Evolutionary conservation across 768 basidiomycete species (phyloP).

Genomic region (Boletus fagicola): DNA sequence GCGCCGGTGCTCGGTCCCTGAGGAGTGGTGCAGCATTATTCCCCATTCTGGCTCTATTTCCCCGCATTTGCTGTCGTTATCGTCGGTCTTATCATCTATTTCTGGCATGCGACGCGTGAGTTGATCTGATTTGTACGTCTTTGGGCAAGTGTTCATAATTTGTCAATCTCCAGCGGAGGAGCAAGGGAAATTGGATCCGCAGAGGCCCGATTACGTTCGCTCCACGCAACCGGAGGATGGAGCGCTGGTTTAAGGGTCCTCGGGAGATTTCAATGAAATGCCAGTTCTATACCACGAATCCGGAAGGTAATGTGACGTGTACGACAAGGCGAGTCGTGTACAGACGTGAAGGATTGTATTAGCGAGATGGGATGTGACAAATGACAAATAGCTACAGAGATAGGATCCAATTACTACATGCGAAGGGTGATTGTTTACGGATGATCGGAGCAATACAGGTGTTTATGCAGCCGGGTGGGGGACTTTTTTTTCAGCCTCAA

Average conservation of each 20-base stretch:
- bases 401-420: slow-evolving; percentile 33
- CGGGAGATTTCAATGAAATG: background rate
- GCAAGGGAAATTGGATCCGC: slow-evolving; percentile 62
- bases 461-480: slow-evolving; percentile 28
- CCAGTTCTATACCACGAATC: background rate
- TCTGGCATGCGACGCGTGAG: slow-evolving; percentile 83
- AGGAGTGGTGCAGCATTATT: slow-evolving; percentile 55
- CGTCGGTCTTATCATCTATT: slow-evolving; percentile 74
- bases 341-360: background rate
- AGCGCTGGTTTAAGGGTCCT: slow-evolving; percentile 15
- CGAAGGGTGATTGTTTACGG: slow-evolving; percentile 22
- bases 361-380: background rate
- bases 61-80: slow-evolving; percentile 71
- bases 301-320: background rate
- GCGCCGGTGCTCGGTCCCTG: background rate
- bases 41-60: slow-evolving; percentile 89
- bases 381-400: slow-evolving; percentile 14
- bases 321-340: background rate
- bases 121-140: slow-evolving; percentile 12
- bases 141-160: slow-evolving; percentile 5
- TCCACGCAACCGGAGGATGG: slow-evolving; percentile 18
- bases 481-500: slow-evolving; percentile 47
- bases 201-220: slow-evolving; percentile 57
- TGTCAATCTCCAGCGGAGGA: slow-evolving; percentile 54
- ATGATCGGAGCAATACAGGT: slow-evolving; percentile 13